Evolutionary conservation across 139 green algal genomes (phyloP).

Genomic region (Eudorina sp.): DNA sequence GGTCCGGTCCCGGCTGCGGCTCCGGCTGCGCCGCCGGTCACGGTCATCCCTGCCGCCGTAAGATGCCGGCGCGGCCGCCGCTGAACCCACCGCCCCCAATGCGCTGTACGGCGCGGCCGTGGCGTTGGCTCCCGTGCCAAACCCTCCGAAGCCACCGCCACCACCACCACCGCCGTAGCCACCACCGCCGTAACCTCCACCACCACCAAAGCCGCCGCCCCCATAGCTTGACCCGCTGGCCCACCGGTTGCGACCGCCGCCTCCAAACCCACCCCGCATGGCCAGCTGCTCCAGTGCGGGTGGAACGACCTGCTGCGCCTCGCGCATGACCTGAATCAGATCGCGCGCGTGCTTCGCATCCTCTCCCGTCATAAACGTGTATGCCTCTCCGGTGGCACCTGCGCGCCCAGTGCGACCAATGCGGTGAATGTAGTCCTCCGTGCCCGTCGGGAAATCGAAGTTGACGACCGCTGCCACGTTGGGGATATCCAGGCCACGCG

Average conservation of each 20-base stretch:
- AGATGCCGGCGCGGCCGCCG: background rate
- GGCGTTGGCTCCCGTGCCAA: conserved; percentile 53
- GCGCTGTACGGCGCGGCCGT: conserved; percentile 42
- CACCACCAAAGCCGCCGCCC: conserved; percentile 46
- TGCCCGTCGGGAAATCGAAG: conserved; percentile 86
- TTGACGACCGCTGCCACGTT: conserved; percentile 90
- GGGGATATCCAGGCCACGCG: conserved; percentile 93
- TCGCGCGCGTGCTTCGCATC: conserved; percentile 82
- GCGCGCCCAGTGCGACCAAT: conserved; percentile 92
- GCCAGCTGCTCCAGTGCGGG: conserved; percentile 72
- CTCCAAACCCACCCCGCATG: conserved; percentile 55
- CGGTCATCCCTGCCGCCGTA: conserved; percentile 6
- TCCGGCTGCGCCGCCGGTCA: conserved; percentile 33
- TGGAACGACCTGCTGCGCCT: conserved; percentile 75
- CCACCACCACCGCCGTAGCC: conserved; percentile 49
- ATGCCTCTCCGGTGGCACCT: conserved; percentile 82
- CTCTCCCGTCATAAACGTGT: conserved; percentile 83
- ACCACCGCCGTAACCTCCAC: conserved; percentile 45
- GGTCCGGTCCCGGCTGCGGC: conserved; percentile 24
- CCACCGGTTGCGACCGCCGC: conserved; percentile 56
- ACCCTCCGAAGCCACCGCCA: conserved; percentile 58
- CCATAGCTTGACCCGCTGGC: conserved; percentile 50
- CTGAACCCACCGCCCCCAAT: background rate
- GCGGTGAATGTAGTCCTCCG: conserved; percentile 93
- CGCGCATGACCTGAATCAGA: conserved; percentile 74